Conservation (phyloP, 1,284 basidiomycete species). For the Ustilago esculenta region DNA sequence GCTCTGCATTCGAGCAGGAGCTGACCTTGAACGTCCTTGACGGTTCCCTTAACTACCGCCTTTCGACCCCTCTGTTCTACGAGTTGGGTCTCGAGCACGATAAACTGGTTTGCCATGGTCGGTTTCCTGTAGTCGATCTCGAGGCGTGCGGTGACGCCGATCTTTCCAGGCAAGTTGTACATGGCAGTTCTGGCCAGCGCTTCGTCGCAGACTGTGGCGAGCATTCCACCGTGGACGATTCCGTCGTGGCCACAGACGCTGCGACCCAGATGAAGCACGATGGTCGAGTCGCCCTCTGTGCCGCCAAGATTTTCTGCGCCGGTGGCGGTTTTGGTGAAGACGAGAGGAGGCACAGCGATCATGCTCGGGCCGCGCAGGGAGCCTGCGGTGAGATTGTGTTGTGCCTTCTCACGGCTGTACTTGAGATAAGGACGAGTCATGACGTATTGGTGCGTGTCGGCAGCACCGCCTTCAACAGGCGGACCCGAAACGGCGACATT, state of each 20-base stretch:
- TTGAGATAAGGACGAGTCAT: slow-evolving; percentile 76
- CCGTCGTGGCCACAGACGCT: slow-evolving; percentile 89
- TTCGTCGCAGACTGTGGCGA: slow-evolving; percentile 91
- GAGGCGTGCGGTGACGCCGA: slow-evolving; percentile 85
- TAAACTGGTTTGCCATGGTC: slow-evolving; percentile 63
- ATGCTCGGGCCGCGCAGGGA: slow-evolving; percentile 78
- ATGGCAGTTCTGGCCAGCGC: slow-evolving; percentile 77
- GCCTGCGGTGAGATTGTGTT: slow-evolving; percentile 84
- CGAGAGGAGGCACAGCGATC: slow-evolving; percentile 56
- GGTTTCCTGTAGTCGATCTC: slow-evolving; percentile 67
- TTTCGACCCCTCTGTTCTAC: slow-evolving; percentile 79
- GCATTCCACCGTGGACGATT: slow-evolving; percentile 89
- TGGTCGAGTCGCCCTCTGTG: slow-evolving; percentile 55
- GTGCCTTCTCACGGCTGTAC: slow-evolving; percentile 75
- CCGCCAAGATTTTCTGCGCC: slow-evolving; percentile 58
- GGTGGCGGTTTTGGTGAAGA: slow-evolving; percentile 57
- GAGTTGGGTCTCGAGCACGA: slow-evolving; percentile 77
- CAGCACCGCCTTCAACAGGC: slow-evolving; percentile 34
- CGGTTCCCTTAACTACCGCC: slow-evolving; percentile 75
- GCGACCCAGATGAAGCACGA: slow-evolving; percentile 82
- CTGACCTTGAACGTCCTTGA: slow-evolving; percentile 83
- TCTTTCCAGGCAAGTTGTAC: slow-evolving; percentile 77
- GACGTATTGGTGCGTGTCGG: slow-evolving; percentile 49
- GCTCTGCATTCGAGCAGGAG: slow-evolving; percentile 81
- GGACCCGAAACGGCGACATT: slow-evolving; percentile 28